Percentiles rank a stretch among this genome's conserved stretches.
Conservation (phyloP, 169 alveolate genomes). For the Eimeria maxima region DNA sequence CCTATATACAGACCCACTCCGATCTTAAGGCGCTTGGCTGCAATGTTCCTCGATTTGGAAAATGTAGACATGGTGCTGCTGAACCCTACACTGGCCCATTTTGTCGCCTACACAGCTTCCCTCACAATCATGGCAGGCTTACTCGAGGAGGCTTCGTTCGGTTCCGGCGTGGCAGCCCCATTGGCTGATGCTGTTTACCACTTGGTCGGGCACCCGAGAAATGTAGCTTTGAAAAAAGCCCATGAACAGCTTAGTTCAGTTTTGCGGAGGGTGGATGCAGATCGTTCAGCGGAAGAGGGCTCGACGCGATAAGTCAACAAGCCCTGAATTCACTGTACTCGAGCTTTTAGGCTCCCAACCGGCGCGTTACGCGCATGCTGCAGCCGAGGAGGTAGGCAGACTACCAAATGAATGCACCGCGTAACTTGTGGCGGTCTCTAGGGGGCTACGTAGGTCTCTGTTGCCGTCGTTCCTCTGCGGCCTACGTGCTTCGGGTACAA, state of each 20-base stretch:
- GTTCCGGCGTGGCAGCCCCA: slow-evolving; percentile 55
- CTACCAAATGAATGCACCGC: background rate
- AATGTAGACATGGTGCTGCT: slow-evolving; percentile 50
- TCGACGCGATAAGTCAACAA: background rate
- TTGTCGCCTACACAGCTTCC: slow-evolving; percentile 55
- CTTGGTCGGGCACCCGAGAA: slow-evolving; percentile 31
- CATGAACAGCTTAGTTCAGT: slow-evolving; percentile 34
- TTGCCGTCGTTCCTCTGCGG: background rate
- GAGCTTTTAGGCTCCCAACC: background rate
- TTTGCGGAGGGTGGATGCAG: slow-evolving; percentile 62
- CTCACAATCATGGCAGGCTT: slow-evolving; percentile 64
- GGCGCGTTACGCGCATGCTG: background rate
- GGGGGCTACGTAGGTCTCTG: background rate
- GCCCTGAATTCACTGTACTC: background rate
- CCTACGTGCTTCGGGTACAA: background rate
- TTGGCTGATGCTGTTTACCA: slow-evolving; percentile 28
- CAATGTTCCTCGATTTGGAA: slow-evolving; percentile 34
- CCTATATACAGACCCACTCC: slow-evolving; percentile 60
- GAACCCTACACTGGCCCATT: slow-evolving; percentile 53
- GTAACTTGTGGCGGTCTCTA: background rate
- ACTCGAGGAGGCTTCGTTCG: slow-evolving; percentile 60
- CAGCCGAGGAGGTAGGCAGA: background rate
- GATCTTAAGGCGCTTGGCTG: slow-evolving; percentile 42
- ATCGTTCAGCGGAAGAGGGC: slow-evolving; percentile 33
- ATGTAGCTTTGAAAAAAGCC: background rate